Conservation (phyloP, 345 rosid genomes). For the Eucalyptus leucophloia region DNA sequence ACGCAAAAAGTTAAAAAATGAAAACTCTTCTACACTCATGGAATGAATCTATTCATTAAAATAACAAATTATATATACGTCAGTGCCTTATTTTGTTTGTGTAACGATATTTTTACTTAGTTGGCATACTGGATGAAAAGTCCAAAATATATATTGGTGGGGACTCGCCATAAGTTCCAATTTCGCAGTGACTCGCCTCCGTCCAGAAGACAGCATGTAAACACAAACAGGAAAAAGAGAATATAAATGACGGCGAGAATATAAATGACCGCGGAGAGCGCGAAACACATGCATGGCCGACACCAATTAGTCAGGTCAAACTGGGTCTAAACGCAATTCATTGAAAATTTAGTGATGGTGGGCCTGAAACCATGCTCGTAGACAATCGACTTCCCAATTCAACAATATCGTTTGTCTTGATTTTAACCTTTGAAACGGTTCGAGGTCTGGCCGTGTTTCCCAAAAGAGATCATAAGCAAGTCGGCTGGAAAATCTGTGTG, state of each 20-base stretch:
- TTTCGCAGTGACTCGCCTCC: neutral
- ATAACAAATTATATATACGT: neutral
- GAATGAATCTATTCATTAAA: neutral
- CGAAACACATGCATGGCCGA: neutral
- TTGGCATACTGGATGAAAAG: neutral
- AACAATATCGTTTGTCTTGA: neutral
- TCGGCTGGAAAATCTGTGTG: neutral
- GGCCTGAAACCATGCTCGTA: neutral
- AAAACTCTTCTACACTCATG: neutral
- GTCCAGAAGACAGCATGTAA: neutral
- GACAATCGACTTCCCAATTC: neutral
- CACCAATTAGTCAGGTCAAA: neutral
- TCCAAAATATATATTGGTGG: neutral
- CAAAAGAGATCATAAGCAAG: neutral
- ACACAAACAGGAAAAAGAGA: neutral
- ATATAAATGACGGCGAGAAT: neutral
- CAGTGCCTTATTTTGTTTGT: neutral
- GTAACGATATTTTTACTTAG: neutral
- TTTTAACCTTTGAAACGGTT: neutral
- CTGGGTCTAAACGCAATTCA: neutral
- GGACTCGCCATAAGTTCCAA: neutral
- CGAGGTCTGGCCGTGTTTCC: neutral
- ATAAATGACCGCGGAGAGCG: neutral
- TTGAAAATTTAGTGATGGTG: neutral
- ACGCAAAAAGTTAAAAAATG: neutral